These are phyloP conservation scores for Pezicula neosporulosa DNA, from an alignment of 2,329 filamentous ascomycete species.

Conservation along the genomic window DNA sequence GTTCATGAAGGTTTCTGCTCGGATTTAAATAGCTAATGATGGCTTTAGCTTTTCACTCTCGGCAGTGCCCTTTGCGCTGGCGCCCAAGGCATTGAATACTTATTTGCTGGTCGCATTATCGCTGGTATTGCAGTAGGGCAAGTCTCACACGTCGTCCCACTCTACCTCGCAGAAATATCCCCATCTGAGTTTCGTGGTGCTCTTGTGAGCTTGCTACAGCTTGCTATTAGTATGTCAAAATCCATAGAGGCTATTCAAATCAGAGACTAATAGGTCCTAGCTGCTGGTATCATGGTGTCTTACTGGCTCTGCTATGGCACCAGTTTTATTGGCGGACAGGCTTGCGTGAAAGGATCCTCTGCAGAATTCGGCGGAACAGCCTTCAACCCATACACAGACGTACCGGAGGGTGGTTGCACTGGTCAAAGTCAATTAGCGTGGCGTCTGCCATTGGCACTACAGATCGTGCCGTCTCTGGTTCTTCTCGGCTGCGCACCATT, in stretches of 20 bases:
- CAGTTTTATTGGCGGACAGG: slow-evolving; percentile 33
- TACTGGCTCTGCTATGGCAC: slow-evolving; percentile 42
- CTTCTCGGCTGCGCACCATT: slow-evolving; percentile 50
- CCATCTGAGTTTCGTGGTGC: slow-evolving; percentile 60
- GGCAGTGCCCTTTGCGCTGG: slow-evolving; percentile 44
- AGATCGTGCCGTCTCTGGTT: slow-evolving; percentile 47
- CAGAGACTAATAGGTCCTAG: neutral
- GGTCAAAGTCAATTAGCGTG: slow-evolving; percentile 37
- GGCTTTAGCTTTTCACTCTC: slow-evolving; percentile 9
- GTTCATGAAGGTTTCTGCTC: slow-evolving; percentile 8
- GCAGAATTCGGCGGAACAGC: neutral
- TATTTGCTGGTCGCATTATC: slow-evolving; percentile 66
- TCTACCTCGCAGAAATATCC: slow-evolving; percentile 35
- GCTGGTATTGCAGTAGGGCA: slow-evolving; percentile 66
- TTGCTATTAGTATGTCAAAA: slow-evolving; percentile 42
- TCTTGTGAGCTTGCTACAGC: slow-evolving; percentile 59
- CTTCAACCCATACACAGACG: neutral
- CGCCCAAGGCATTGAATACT: slow-evolving; percentile 48
- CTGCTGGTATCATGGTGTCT: slow-evolving; percentile 45
- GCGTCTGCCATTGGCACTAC: slow-evolving; percentile 51
- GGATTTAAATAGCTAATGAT: slow-evolving; percentile 16
- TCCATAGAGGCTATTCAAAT: neutral
- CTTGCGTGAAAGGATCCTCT: neutral
- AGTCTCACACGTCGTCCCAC: slow-evolving; percentile 60
- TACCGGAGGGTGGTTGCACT: neutral